These are phyloP conservation scores for Colletotrichum sublineola DNA, from an alignment of 2,329 filamentous ascomycete species.

Conservation along the genomic window DNA sequence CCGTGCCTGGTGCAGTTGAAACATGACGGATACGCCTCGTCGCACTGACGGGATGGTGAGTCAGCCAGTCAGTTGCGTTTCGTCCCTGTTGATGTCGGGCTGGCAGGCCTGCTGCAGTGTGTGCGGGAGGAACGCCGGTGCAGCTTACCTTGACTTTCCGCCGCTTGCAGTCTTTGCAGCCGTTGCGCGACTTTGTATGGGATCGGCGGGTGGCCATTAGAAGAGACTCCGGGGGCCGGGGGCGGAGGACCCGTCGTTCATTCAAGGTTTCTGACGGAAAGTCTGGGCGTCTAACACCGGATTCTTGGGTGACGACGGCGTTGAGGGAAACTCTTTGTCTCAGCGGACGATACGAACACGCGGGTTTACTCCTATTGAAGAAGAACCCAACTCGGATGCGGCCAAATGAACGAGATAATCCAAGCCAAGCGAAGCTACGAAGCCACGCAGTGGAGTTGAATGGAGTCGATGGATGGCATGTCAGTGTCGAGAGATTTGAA, in stretches of 20 bases:
- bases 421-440: background rate
- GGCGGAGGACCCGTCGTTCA: background rate
- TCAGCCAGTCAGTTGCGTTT: background rate
- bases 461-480: background rate
- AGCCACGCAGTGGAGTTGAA: background rate
- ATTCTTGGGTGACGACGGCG: background rate
- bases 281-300: background rate
- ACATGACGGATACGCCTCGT: slow-evolving; percentile 49
- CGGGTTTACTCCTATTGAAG: slow-evolving; percentile 22
- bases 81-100: no score
- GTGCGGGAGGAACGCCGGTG: background rate
- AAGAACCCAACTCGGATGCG: background rate
- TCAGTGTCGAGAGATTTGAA: slow-evolving; percentile 15
- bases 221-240: no score
- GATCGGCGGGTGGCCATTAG: slow-evolving; percentile 45
- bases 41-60: slow-evolving; percentile 34
- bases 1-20: slow-evolving; percentile 50
- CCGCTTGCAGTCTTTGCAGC: slow-evolving; percentile 50
- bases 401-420: background rate
- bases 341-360: slow-evolving; percentile 15
- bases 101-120: no score
- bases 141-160: slow-evolving; percentile 51
- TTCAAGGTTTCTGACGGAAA: slow-evolving; percentile 9
- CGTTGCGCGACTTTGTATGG: slow-evolving; percentile 52
- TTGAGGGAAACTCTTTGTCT: no score